Conservation (phyloP, 2,329 filamentous ascomycete genomes). For the Colletotrichum kahawae region DNA sequence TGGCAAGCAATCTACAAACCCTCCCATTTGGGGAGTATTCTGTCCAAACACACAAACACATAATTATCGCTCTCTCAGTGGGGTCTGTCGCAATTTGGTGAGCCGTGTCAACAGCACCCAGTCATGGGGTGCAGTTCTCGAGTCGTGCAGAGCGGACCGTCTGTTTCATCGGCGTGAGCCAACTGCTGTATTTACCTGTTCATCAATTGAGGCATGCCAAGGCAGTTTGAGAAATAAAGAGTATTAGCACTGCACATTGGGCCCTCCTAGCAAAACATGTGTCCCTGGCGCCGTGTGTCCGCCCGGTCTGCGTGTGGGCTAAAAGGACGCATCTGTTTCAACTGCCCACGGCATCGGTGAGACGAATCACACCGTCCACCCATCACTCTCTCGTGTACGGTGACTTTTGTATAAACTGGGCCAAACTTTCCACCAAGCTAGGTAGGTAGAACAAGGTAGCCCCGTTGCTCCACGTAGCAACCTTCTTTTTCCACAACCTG, state of each 20-base stretch:
- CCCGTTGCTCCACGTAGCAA: background rate
- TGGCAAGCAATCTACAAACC: conserved; percentile 15
- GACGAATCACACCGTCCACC: background rate
- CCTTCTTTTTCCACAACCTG: background rate
- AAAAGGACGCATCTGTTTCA: background rate
- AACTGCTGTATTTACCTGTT: background rate
- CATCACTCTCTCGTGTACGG: background rate
- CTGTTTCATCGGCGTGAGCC: background rate
- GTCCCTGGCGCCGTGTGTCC: background rate
- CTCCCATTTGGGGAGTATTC: background rate
- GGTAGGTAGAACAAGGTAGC: background rate
- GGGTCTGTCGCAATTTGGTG: background rate
- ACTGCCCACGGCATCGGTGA: background rate
- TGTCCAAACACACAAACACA: background rate
- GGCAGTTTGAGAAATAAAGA: background rate
- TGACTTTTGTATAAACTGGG: background rate
- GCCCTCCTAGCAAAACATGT: background rate
- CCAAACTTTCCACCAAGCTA: background rate
- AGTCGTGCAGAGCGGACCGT: background rate
- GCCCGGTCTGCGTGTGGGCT: background rate
- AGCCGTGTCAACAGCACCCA: background rate
- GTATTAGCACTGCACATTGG: background rate
- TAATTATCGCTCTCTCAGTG: background rate
- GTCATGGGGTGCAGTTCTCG: background rate
- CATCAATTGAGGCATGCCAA: background rate